Conservation (phyloP, 2,329 filamentous ascomycete species). For the Diaporthe nobilis region DNA sequence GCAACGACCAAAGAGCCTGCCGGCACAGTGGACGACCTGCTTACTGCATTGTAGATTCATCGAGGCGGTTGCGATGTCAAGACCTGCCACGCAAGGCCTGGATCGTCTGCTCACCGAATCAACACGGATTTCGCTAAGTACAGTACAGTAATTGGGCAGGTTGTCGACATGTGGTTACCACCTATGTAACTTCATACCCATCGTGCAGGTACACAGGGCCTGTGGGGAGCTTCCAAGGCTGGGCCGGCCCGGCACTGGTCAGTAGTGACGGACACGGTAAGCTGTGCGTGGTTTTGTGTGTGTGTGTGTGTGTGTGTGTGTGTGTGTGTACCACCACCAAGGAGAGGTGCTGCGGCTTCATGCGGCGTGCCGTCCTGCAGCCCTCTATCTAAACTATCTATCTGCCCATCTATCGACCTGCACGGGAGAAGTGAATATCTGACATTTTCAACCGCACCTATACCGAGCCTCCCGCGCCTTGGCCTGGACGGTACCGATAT, state of each 20-base stretch:
- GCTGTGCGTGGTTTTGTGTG: background rate
- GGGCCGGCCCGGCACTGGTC: background rate
- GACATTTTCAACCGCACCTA: background rate
- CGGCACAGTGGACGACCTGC: background rate
- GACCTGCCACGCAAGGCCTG: background rate
- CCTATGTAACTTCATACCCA: background rate
- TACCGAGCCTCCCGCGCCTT: background rate
- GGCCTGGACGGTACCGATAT: background rate
- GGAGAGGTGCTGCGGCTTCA: constrained; percentile 20
- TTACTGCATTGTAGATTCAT: background rate
- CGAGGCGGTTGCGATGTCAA: background rate
- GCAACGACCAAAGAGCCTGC: constrained; percentile 7
- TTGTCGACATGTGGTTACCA: background rate
- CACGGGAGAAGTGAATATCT: constrained; percentile 10
- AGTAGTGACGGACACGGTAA: background rate
- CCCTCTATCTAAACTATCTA: constrained; percentile 2
- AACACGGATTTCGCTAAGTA: background rate
- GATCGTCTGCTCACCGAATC: background rate
- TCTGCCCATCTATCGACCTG: constrained; percentile 5
- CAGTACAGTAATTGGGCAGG: background rate
- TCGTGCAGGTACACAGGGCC: background rate
- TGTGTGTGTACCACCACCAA: background rate
- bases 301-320: background rate
- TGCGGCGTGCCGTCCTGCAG: constrained; percentile 28
- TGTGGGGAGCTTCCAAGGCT: constrained; percentile 12